A percentile compares a stretch with the other conserved stretches of the same genome.
Conservation (phyloP, 2,329 filamentous ascomycete genomes). For the Neopestalotiopsis rosae region DNA sequence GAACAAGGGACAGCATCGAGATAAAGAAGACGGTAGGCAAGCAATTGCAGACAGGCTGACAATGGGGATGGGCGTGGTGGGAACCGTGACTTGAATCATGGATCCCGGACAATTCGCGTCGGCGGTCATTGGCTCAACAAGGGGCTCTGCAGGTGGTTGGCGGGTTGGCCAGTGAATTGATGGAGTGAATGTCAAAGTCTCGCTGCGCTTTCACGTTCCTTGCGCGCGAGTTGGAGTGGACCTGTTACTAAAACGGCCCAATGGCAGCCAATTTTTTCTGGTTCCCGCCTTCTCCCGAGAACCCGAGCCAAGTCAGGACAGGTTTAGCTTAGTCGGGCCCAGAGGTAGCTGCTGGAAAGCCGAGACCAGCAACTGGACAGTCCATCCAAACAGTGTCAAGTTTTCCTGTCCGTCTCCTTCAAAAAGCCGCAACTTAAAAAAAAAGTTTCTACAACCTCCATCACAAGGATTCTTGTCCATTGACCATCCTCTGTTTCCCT, state of each 20-base stretch:
- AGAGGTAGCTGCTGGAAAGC: not conserved
- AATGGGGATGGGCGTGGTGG: not conserved
- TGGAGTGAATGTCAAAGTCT: not conserved
- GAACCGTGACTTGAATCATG: not conserved
- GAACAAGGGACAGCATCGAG: not conserved
- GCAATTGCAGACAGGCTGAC: not conserved
- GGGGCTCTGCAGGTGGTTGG: constrained; percentile 6
- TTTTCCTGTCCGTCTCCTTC: constrained; percentile 22
- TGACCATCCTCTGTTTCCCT: constrained; percentile 21
- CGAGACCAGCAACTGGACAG: not conserved
- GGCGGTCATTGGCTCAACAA: constrained; percentile 1
- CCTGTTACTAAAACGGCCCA: not conserved
- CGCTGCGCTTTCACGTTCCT: not conserved
- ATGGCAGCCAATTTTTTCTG: constrained; percentile 7
- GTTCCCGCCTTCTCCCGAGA: constrained; percentile 19
- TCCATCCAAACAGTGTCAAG: constrained; percentile 19
- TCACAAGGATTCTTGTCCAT: constrained; percentile 20
- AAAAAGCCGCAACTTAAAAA: constrained; percentile 31
- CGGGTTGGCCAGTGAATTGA: not conserved
- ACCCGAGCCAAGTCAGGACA: constrained; percentile 11
- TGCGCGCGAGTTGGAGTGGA: not conserved
- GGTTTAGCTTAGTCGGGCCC: not conserved
- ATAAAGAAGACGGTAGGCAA: not conserved
- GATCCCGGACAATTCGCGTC: constrained; percentile 8
- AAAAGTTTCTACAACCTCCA: constrained; percentile 5